Evolutionary conservation across 139 green algal genomes (phyloP), one percentile per base, ranked within the genome.

Genomic region (Chlorella sp.): DNA sequence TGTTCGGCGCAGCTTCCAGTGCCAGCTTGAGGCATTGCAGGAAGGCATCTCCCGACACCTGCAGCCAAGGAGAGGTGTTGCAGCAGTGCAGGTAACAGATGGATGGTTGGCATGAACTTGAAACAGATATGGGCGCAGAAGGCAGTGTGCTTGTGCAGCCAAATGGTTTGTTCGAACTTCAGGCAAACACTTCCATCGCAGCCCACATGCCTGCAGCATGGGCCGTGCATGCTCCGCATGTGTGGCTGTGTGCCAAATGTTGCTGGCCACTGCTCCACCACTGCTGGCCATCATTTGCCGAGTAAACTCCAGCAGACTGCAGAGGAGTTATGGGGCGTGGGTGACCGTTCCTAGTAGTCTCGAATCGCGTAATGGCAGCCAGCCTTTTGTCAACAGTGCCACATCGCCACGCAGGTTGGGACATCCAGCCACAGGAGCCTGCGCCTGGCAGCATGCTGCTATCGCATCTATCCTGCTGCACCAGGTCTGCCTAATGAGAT

Each of bases 191-290:
- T 25, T 4, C 3, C 15, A 72, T 6, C 15, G 4, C 20, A 57
- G 38, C 69, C 69, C 20, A 17, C 69, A 7, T 36, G 25, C 91
- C 91, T 96, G 92, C 56, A 98, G 90, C 94, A 98, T 98, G 51
- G 95, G 94, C 30, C 94, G 88, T 2, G 90, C 89, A 71, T 97
- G 94, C 86, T 97, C 93, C 0, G 93, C 92, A 82, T 98, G 93
- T 25, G 82, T 92, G 41, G 94, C 93, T 0, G 80, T 90, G 80
- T 94, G 91, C 95, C 95, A 98, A 2, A 93, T n/a, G 73, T 92
- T 89, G 74, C 87, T 88, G 9, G 85, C 82, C 51, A 82, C 65
- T 18, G 79, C 80, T 39, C 86, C 81, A 62, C 71, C 72, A 12
- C 36, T 32, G 51, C 26, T 81, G 44, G 79, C 81, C 57, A 90